phyloP scores from a whole-genome alignment of 805 yeast species.

The Blastobotrys chiropterorum region DNA sequence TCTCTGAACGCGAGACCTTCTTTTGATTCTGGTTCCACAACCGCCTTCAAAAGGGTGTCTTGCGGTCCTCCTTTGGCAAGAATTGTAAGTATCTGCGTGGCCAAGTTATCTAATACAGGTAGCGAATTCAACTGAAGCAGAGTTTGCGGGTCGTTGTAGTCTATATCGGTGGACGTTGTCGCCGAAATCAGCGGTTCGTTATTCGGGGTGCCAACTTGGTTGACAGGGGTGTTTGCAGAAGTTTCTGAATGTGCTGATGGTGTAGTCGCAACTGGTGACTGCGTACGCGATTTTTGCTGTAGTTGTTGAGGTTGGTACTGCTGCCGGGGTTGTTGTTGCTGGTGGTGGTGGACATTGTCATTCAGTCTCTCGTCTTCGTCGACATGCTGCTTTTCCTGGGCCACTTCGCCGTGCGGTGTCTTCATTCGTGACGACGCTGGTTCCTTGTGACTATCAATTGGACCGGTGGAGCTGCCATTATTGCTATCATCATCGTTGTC shows the following conservation, averaged over 20 bases:
- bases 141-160: not conserved
- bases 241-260: not conserved
- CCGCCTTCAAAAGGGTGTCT: conserved; percentile 65
- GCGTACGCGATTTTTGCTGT: not conserved
- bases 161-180: not conserved
- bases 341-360: not conserved
- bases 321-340: not conserved
- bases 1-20: conserved; percentile 55
- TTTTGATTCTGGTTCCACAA: conserved; percentile 59
- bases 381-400: not conserved
- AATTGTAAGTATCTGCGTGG: conserved; percentile 70
- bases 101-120: conserved; percentile 73
- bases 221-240: not conserved
- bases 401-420: not conserved
- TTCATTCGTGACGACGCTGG: not conserved
- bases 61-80: conserved; percentile 64
- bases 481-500: not conserved
- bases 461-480: not conserved
- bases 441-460: not conserved
- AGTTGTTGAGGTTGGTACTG: not conserved
- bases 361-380: not conserved
- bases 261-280: not conserved
- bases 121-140: conserved; percentile 25
- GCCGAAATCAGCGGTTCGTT: not conserved
- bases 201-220: not conserved